Evolutionary conservation across 2,329 filamentous ascomycete genomes (phyloP).

Genomic region (Aspergillus ibericus): DNA sequence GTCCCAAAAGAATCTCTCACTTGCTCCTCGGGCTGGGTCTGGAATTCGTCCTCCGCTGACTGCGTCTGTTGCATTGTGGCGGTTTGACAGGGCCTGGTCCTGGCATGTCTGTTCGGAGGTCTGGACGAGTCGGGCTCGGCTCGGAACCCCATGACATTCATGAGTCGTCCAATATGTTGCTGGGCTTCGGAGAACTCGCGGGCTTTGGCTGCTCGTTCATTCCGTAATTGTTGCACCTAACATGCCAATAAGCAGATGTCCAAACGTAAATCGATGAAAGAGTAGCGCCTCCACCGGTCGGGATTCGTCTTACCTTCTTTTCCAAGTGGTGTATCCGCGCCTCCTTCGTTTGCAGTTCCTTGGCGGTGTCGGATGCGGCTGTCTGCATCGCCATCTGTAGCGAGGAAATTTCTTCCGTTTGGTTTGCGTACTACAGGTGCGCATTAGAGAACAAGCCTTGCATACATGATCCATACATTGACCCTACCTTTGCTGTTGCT

Average conservation of each 20-base stretch:
- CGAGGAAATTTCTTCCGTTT: slow-evolving; percentile 27
- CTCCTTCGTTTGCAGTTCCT: slow-evolving; percentile 32
- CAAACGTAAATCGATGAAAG: background rate
- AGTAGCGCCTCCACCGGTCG: too few relatives aligned
- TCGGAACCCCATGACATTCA: slow-evolving; percentile 41
- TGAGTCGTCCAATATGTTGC: slow-evolving; percentile 39
- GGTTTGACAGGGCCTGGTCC: slow-evolving; percentile 10
- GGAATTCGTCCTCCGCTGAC: slow-evolving; percentile 21
- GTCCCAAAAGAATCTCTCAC: slow-evolving; percentile 25
- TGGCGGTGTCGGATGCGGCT: slow-evolving; percentile 24
- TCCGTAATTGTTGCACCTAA: slow-evolving; percentile 36
- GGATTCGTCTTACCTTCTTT: slow-evolving; percentile 29
- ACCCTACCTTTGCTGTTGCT: slow-evolving; percentile 24
- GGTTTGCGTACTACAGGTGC: slow-evolving; percentile 21
- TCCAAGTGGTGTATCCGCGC: slow-evolving; percentile 34
- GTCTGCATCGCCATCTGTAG: slow-evolving; percentile 28
- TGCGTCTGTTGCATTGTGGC: slow-evolving; percentile 17
- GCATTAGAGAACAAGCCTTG: background rate
- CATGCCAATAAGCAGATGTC: background rate
- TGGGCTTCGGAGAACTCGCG: slow-evolving; percentile 42
- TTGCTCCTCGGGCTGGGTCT: slow-evolving; percentile 12
- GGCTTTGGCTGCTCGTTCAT: slow-evolving; percentile 38
- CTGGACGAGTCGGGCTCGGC: slow-evolving; percentile 19
- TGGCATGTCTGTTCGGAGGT: slow-evolving; percentile 18
- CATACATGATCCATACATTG: background rate